Percentiles rank a stretch among this genome's conserved stretches.
These are phyloP conservation scores for Glycine latifolia DNA, from an alignment of 306 rosid genomes.

Conservation along the genomic window DNA sequence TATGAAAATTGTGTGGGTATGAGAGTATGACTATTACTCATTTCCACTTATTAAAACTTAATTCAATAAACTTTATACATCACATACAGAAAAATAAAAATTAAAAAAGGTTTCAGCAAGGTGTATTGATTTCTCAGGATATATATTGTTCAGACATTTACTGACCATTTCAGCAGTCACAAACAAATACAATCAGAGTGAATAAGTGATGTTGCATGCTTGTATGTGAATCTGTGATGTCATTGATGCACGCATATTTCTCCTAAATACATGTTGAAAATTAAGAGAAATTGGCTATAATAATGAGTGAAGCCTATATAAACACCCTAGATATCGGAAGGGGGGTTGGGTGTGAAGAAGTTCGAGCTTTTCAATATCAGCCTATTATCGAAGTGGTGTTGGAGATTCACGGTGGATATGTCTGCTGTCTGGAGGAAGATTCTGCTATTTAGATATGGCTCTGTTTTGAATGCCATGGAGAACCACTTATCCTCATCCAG, in stretches of 20 bases:
- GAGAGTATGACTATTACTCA: not conserved
- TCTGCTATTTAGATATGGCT: no score
- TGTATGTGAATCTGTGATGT: not conserved
- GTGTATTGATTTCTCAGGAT: constrained; percentile 1
- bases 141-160: not conserved
- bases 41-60: not conserved
- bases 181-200: not conserved
- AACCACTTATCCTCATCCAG: no score
- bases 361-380: no score
- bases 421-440: no score
- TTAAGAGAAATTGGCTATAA: not conserved
- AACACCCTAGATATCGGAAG: no score
- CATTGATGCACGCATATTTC: not conserved
- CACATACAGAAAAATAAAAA: not conserved
- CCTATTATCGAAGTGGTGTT: no score
- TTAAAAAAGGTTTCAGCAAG: not conserved
- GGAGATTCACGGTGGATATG: no score
- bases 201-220: no score
- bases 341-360: no score
- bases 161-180: not conserved
- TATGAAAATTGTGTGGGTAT: not conserved
- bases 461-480: no score
- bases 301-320: not conserved
- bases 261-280: not conserved
- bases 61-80: not conserved